Conservation (phyloP, 192 early-diverging fungal genomes). For the Coemansia sp. region DNA sequence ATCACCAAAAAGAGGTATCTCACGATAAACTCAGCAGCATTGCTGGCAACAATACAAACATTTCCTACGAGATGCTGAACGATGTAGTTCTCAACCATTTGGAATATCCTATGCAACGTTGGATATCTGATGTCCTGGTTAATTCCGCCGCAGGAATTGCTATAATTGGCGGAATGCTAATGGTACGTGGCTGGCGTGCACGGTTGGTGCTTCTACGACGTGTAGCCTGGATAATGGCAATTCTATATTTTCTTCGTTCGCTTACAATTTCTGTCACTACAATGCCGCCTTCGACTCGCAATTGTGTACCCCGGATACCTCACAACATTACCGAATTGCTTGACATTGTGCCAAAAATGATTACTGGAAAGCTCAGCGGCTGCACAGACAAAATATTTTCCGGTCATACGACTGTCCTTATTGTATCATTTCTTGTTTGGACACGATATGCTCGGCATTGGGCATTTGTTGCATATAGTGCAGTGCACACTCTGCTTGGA, state of each 20-base stretch:
- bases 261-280: constrained; percentile 60
- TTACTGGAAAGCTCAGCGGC: constrained; percentile 40
- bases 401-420: constrained; percentile 58
- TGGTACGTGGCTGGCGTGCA: constrained; percentile 38
- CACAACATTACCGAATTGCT: constrained; percentile 11
- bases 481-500: constrained; percentile 38
- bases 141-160: constrained; percentile 13
- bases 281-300: constrained; percentile 45
- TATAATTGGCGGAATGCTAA: constrained; percentile 19
- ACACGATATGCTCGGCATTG: constrained; percentile 53
- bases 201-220: constrained; percentile 55
- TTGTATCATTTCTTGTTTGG: constrained; percentile 56
- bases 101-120: constrained; percentile 7
- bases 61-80: constrained; percentile 10
- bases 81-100: constrained; percentile 31
- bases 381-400: constrained; percentile 65
- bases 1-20: not conserved
- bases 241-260: constrained; percentile 56
- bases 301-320: constrained; percentile 21
- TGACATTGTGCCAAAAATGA: constrained; percentile 18
- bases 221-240: constrained; percentile 51
- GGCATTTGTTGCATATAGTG: constrained; percentile 39
- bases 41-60: not conserved
- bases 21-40: not conserved
- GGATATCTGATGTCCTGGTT: constrained; percentile 29